These are phyloP conservation scores for Fusarium metavorans DNA, from an alignment of 2,329 filamentous ascomycete genomes.

Conservation along the genomic window DNA sequence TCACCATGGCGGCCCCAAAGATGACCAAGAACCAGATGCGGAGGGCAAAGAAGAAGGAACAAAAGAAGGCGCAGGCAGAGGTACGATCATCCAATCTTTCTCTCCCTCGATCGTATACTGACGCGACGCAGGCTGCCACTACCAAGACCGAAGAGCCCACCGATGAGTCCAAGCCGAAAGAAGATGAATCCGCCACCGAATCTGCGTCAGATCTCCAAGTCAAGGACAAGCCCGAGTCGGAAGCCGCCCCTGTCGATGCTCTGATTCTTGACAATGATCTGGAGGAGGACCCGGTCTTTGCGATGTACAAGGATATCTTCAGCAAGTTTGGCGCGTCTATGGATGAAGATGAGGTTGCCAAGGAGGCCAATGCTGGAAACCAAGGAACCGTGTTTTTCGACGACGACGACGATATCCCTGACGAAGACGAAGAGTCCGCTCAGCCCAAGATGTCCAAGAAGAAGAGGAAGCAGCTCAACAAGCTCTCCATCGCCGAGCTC, in stretches of 20 bases:
- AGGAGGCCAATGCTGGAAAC: slow-evolving; percentile 75
- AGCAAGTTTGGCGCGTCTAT: slow-evolving; percentile 78
- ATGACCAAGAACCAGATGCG: slow-evolving; percentile 95
- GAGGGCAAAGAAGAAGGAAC: slow-evolving; percentile 93
- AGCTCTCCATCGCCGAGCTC: slow-evolving; percentile 92
- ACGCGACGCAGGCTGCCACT: slow-evolving; percentile 36
- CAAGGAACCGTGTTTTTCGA: slow-evolving; percentile 88
- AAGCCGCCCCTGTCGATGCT: slow-evolving; percentile 57
- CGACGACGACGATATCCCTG: slow-evolving; percentile 87
- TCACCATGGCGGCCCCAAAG: slow-evolving; percentile 74
- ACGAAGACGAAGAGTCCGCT: slow-evolving; percentile 80
- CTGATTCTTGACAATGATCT: slow-evolving; percentile 68
- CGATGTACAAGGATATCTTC: slow-evolving; percentile 86
- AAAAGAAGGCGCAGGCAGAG: slow-evolving; percentile 76
- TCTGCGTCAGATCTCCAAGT: slow-evolving; percentile 55
- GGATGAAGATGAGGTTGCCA: slow-evolving; percentile 72
- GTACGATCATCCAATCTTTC: slow-evolving; percentile 47
- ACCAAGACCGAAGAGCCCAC: slow-evolving; percentile 31
- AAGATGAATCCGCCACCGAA: slow-evolving; percentile 50
- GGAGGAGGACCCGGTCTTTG: slow-evolving; percentile 81
- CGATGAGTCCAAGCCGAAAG: slow-evolving; percentile 39
- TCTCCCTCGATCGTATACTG: slow-evolving; percentile 10
- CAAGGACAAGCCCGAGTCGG: slow-evolving; percentile 52
- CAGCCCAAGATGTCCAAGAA: slow-evolving; percentile 89
- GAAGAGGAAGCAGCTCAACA: slow-evolving; percentile 90